Evolutionary conservation across 2,329 filamentous ascomycete genomes (phyloP), one percentile per base, ranked within the genome.

Genomic region (Aspergillus piperis): DNA sequence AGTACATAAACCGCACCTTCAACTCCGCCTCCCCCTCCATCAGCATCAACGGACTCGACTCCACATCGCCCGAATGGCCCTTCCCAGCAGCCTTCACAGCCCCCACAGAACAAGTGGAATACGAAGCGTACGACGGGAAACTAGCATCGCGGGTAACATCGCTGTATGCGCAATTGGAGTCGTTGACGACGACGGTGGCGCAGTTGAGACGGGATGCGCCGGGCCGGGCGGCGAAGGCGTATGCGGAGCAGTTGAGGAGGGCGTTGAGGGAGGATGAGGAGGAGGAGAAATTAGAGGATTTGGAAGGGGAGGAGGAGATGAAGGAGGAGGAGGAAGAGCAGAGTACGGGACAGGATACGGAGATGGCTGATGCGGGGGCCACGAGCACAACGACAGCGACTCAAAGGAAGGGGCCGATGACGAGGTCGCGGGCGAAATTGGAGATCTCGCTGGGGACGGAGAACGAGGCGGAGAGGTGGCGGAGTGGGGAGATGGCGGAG

Each of bases 241-340:
- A 78, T 66, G 72, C 70, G 15, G 71, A 76, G 38, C 60, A 71
- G 38, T 62, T 81, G 62, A 68, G 63, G 44, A 66, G 64, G 38
- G 69, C 68, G 32, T 63, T 81, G n/a, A 65, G 71, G 30, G 71
- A 71, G 25, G 78, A 80, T 23, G 77, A 79, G 15, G 75, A 79
- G 49, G 73, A 72, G 21, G 57, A 90, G 77, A 88, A 84, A 77
- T 68, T 83, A 80, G 6, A 68, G 77, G 67, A 76, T 27, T 27
- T 27, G 78, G 59, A 78, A 76, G 44, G 72, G 69, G 68, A 73
- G 60, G 54, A 61, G n/a, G 57, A 70, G 48, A 60, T 57, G 47
- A 62, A 64, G 30, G 54, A 47, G 27, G 41, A 49, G n/a, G 41
- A 54, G n/a, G 51, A 59, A 8, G 44, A 13, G 23, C 38, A 54